Percentiles rank a stretch among this genome's conserved stretches.
These are phyloP conservation scores for Geranomyces variabilis DNA, from an alignment of 192 early-diverging fungal genomes.

Conservation along the genomic window DNA sequence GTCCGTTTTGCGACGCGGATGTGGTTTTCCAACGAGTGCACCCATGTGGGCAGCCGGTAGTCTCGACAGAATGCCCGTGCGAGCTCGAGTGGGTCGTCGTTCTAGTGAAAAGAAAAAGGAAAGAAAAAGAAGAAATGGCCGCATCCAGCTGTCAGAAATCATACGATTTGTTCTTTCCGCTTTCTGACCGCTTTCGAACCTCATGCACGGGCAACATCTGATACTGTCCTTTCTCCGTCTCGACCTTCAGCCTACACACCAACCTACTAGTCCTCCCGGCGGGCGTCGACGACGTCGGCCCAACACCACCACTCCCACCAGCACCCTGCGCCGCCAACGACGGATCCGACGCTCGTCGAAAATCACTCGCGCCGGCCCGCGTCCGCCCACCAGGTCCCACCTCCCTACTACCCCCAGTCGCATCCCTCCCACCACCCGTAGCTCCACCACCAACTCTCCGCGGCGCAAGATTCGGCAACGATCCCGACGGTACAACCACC, in stretches of 20 bases:
- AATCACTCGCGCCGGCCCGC: background rate
- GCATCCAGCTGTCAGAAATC: no score
- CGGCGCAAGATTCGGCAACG: background rate
- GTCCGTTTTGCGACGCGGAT: slow-evolving; percentile 25
- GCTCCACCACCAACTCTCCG: background rate
- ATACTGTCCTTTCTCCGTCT: slow-evolving; percentile 49
- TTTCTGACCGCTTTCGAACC: slow-evolving; percentile 17
- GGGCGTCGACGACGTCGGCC: background rate
- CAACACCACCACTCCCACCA: background rate
- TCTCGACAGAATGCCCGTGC: slow-evolving; percentile 33
- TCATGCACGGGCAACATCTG: slow-evolving; percentile 52
- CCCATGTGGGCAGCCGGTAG: slow-evolving; percentile 22
- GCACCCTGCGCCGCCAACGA: background rate
- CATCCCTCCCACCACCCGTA: background rate
- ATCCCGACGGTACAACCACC: background rate
- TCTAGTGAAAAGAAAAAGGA: slow-evolving; percentile 4
- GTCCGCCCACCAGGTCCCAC: no score
- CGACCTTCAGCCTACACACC: slow-evolving; percentile 50
- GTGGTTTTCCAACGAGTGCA: slow-evolving; percentile 34
- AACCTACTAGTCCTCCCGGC: slow-evolving; percentile 20
- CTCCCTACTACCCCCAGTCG: no score
- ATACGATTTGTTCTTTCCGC: no score
- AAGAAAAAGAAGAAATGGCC: background rate
- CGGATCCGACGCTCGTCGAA: background rate
- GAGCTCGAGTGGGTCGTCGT: slow-evolving; percentile 32